Conservation (phyloP, 148 eudicot genomes). For the Pouteria glomerata region DNA sequence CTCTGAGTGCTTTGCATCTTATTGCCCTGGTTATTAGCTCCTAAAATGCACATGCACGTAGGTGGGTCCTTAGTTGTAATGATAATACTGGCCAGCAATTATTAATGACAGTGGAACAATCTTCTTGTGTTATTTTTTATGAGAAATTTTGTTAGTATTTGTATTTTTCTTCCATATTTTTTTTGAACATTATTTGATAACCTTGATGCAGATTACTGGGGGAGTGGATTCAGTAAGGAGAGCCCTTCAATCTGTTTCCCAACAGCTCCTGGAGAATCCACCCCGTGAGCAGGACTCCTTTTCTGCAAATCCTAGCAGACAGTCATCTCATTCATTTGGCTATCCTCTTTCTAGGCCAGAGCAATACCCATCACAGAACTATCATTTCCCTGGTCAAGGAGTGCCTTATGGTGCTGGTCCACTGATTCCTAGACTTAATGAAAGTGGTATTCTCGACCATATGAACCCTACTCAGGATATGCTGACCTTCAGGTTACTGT, state of each 20-base stretch:
- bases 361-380: constrained; percentile 20
- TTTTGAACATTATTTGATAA: not conserved
- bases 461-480: constrained; percentile 45
- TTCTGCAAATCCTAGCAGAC: constrained; percentile 37
- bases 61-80: not conserved
- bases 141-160: not conserved
- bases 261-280: constrained; percentile 51
- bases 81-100: not conserved
- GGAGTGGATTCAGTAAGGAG: constrained; percentile 53
- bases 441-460: constrained; percentile 35
- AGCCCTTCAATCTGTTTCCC: constrained; percentile 69
- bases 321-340: constrained; percentile 36
- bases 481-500: constrained; percentile 58
- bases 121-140: not conserved
- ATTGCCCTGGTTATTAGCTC: not conserved
- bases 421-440: constrained; percentile 28
- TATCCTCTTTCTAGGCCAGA: constrained; percentile 42
- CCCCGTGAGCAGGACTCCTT: constrained; percentile 42
- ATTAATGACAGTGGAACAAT: not conserved
- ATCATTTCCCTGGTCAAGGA: constrained; percentile 38
- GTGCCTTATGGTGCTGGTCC: constrained; percentile 36
- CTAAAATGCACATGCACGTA: not conserved
- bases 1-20: not conserved
- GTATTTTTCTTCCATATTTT: not conserved
- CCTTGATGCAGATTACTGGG: constrained; percentile 66